Conservation (phyloP, 139 green algal genomes). For the Desmodesmus armatus region DNA sequence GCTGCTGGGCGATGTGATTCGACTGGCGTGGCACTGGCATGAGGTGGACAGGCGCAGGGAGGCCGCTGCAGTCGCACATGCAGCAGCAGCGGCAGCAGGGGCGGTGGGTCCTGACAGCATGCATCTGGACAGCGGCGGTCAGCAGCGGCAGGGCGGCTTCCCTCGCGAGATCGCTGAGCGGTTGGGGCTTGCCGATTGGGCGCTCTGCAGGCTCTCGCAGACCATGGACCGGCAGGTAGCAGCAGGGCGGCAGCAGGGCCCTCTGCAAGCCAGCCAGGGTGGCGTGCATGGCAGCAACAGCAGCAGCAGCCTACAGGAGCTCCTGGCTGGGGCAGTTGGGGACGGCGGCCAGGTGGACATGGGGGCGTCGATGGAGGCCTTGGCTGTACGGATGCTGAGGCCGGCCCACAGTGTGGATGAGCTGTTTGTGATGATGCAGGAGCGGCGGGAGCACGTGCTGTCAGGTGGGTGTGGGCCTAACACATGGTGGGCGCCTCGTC, state of each 20-base stretch:
- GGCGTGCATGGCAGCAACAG: background rate
- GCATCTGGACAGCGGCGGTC: background rate
- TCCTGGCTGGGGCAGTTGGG: no score
- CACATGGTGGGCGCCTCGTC: no score
- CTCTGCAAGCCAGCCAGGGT: background rate
- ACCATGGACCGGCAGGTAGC: background rate
- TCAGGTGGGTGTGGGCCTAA: no score
- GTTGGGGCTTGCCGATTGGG: background rate
- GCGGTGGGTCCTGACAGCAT: background rate
- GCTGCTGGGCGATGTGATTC: constrained; percentile 29
- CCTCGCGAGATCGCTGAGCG: background rate
- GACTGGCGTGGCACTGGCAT: background rate
- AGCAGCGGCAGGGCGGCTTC: background rate
- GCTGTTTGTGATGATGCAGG: no score
- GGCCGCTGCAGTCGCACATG: background rate
- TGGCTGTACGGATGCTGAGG: no score
- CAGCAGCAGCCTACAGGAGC: background rate
- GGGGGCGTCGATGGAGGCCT: no score
- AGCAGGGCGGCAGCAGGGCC: constrained; percentile 2
- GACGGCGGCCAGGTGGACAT: no score
- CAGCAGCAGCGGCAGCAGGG: background rate
- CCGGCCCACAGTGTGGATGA: no score
- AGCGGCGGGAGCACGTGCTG: no score
- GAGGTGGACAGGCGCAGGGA: background rate
- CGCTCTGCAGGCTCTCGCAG: background rate